Evolutionary conservation across 1,139 yeast species (phyloP).

Genomic region (Debaryomycetaceae sp.): DNA sequence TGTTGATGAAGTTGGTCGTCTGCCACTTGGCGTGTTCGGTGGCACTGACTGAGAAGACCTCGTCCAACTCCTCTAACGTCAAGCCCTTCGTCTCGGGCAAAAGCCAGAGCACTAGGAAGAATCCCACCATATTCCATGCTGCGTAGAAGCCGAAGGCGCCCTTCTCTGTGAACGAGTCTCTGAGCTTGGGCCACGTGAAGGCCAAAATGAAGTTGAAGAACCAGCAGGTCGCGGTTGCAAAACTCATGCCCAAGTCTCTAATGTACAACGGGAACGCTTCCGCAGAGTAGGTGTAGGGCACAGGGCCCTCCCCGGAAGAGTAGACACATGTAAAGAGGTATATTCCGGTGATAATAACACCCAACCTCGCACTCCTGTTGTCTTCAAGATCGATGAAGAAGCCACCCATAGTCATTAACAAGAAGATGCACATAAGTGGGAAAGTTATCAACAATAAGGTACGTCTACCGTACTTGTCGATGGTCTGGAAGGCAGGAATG

Average conservation of each 20-base stretch:
- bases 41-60: constrained; percentile 57
- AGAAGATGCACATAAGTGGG: constrained; percentile 68
- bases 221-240: constrained; percentile 85
- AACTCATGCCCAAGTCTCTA: constrained; percentile 81
- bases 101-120: constrained; percentile 61
- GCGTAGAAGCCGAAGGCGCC: constrained; percentile 91
- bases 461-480: constrained; percentile 77
- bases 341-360: constrained; percentile 65
- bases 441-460: constrained; percentile 65
- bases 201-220: constrained; percentile 79
- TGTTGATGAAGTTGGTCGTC: constrained; percentile 39
- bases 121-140: constrained; percentile 80
- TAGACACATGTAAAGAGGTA: constrained; percentile 71
- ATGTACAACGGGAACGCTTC: constrained; percentile 83
- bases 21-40: constrained; percentile 54
- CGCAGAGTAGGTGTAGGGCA: constrained; percentile 85
- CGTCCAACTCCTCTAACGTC: constrained; percentile 69
- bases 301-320: constrained; percentile 87
- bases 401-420: constrained; percentile 71
- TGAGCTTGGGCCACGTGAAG: constrained; percentile 76
- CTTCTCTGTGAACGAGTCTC: constrained; percentile 58
- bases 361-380: constrained; percentile 51
- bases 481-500: constrained; percentile 76
- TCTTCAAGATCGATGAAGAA: constrained; percentile 53
- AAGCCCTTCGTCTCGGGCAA: constrained; percentile 69